Conservation (phyloP, 192 early-diverging fungal species). For the Linnemannia exigua region DNA sequence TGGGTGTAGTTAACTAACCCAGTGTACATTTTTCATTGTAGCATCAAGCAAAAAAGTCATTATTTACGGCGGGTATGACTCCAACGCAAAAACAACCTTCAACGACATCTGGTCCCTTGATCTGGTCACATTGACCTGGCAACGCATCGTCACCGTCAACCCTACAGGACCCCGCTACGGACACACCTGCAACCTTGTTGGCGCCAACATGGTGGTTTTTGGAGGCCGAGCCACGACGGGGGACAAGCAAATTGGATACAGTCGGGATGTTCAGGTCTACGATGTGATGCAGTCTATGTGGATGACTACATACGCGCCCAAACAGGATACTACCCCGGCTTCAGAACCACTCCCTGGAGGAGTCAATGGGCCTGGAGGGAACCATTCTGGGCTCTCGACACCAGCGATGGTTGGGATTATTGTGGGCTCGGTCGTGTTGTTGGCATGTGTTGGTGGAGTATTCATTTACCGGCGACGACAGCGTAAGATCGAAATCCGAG, state of each 20-base stretch:
- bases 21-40: neutral
- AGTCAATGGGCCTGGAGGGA: neutral
- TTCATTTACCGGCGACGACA: constrained; percentile 37
- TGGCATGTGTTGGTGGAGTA: constrained; percentile 1
- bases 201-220: constrained; percentile 50
- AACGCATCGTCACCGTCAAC: constrained; percentile 19
- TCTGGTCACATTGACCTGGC: constrained; percentile 43
- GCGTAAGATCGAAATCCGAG: constrained; percentile 25
- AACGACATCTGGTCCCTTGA: constrained; percentile 44
- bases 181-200: constrained; percentile 49
- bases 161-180: neutral
- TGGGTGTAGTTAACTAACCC: constrained; percentile 2
- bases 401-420: constrained; percentile 31
- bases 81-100: constrained; percentile 12
- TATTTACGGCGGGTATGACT: constrained; percentile 44
- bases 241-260: constrained; percentile 18
- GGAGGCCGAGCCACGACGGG: too few species aligned
- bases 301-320: constrained; percentile 24
- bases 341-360: constrained; percentile 21
- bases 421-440: constrained; percentile 9
- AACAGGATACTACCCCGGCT: constrained; percentile 26
- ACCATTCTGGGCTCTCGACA: constrained; percentile 6
- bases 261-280: constrained; percentile 37
- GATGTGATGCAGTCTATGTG: constrained; percentile 28
- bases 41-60: constrained; percentile 43